Percentiles rank a stretch among this genome's conserved stretches.
Evolutionary conservation across 2,329 filamentous ascomycete genomes (phyloP).

Genomic region (Fusarium circinatum): DNA sequence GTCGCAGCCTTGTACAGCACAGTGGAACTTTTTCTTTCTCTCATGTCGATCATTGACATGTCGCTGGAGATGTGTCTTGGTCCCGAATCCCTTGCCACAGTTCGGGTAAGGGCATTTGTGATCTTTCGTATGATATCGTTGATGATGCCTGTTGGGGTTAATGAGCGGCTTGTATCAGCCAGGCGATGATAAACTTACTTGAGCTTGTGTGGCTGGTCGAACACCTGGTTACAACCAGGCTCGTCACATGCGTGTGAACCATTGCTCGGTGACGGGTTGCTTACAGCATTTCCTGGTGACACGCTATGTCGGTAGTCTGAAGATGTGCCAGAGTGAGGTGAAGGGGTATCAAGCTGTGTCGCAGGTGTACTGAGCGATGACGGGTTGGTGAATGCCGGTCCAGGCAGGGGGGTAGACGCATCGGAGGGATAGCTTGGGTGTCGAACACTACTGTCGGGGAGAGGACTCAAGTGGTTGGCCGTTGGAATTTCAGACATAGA

Average conservation of each 20-base stretch:
- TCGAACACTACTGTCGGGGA: slow-evolving; percentile 40
- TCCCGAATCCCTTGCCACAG: slow-evolving; percentile 68
- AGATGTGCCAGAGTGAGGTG: slow-evolving; percentile 50
- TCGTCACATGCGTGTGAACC: slow-evolving; percentile 50
- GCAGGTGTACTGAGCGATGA: slow-evolving; percentile 59
- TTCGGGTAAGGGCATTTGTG: slow-evolving; percentile 65
- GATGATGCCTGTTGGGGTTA: slow-evolving; percentile 61
- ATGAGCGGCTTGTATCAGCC: background rate
- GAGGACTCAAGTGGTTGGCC: slow-evolving; percentile 40
- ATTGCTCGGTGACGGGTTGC: slow-evolving; percentile 44
- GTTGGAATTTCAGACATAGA: slow-evolving; percentile 42
- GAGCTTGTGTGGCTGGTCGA: slow-evolving; percentile 69
- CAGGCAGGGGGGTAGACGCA: slow-evolving; percentile 55
- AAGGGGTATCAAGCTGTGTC: slow-evolving; percentile 56
- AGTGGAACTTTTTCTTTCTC: slow-evolving; percentile 70
- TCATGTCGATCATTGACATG: slow-evolving; percentile 71
- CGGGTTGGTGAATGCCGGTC: slow-evolving; percentile 52
- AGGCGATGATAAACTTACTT: slow-evolving; percentile 56
- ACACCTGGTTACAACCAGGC: slow-evolving; percentile 53
- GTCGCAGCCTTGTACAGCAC: slow-evolving; percentile 62
- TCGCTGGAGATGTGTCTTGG: slow-evolving; percentile 69
- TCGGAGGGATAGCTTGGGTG: slow-evolving; percentile 52
- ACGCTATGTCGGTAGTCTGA: slow-evolving; percentile 52
- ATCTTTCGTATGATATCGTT: slow-evolving; percentile 68
- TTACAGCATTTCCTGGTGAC: slow-evolving; percentile 47